Base-by-base conservation (phyloP, 768 basidiomycete genomes). In the Mycena galericulata region DNA sequence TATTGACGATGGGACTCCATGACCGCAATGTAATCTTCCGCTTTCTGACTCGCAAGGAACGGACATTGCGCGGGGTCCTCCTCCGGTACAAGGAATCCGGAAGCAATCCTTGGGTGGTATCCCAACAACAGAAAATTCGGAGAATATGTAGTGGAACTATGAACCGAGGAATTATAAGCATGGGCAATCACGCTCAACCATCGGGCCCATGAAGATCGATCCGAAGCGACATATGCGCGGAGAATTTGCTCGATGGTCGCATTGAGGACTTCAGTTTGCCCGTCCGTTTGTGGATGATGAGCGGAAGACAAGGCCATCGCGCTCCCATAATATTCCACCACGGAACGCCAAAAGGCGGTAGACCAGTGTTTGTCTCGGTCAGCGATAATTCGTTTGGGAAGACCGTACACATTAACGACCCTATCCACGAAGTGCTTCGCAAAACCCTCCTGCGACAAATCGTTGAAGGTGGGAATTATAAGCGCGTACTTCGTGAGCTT, bases 211-310 rank as follows among this genome's bases (percentile, higher is more conserved):
- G 62, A 36, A 14, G 70, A 27, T 12, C 76, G 68, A 12, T 76
- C 63, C 14, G 54, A 57, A 3, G 62, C 70, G 5, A 77, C 75
- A 46, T 76, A 81, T 0, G 77, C 76, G 5, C 74, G 63, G 0
- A 81, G 47, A 70, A 76, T 77, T 22, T 73, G 70, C 62, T 80
- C 77, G 1, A 80, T 67, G 4, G 62, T 71, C 3, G 75, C 74
- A 45, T 80, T 80, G 0, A 78, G 56, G 17, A 73, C 68, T 69
- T 82, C 77, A 0, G 76, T 78, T 30, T 81, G 79, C 0, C 82
- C 80, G 62, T 85, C 78, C 0, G 80, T 77, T 64, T 83, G 80
- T 0, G 80, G 82, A 62, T 84, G 83, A 49, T 81, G 76, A 0
- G 78, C 68, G 0, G 79, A 79, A 2, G 82, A 77, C 0, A 64